These are phyloP conservation scores for Fusarium avenaceum DNA, from an alignment of 2,329 filamentous ascomycete species.

Conservation along the genomic window DNA sequence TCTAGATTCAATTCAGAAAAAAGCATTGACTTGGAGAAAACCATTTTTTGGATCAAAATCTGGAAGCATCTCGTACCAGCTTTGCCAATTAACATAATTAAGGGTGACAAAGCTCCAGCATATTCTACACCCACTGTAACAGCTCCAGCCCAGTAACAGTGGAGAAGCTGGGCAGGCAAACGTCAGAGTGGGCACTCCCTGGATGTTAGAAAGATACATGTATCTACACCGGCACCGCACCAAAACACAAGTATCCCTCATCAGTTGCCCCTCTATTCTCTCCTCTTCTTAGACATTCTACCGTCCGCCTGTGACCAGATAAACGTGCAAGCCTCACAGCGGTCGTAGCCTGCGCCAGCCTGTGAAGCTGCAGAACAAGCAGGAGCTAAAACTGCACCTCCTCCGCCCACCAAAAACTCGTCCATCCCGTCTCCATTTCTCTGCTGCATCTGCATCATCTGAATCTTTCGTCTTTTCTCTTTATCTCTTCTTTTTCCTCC, in stretches of 20 bases:
- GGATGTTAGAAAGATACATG: conserved; percentile 27
- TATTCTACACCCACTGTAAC: conserved; percentile 25
- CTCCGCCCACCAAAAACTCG: conserved; percentile 48
- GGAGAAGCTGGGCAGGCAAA: conserved; percentile 32
- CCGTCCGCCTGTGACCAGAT: conserved; percentile 16
- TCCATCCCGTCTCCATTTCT: conserved; percentile 39
- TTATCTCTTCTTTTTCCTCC: conserved; percentile 28
- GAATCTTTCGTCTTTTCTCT: conserved; percentile 31
- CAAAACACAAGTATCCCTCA: conserved; percentile 34
- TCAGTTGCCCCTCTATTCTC: conserved; percentile 53
- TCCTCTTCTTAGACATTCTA: conserved; percentile 60
- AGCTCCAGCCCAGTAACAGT: conserved; percentile 45
- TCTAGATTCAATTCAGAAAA: not conserved
- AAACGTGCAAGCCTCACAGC: conserved; percentile 43
- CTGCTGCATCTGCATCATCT: conserved; percentile 39
- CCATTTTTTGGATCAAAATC: not conserved
- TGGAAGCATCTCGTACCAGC: conserved; percentile 24
- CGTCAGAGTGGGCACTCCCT: conserved; percentile 36
- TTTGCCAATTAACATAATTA: conserved; percentile 7
- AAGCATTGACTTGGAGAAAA: not conserved
- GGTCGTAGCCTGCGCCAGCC: conserved; percentile 5
- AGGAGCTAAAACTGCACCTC: conserved; percentile 46
- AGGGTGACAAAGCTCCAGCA: conserved; percentile 41
- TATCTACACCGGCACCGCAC: rapidly evolving
- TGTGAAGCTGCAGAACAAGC: conserved; percentile 28